Percentiles rank a stretch among this genome's conserved stretches.
phyloP scores from a whole-genome alignment of 805 yeast species.

The Yamadazyma olivae region DNA sequence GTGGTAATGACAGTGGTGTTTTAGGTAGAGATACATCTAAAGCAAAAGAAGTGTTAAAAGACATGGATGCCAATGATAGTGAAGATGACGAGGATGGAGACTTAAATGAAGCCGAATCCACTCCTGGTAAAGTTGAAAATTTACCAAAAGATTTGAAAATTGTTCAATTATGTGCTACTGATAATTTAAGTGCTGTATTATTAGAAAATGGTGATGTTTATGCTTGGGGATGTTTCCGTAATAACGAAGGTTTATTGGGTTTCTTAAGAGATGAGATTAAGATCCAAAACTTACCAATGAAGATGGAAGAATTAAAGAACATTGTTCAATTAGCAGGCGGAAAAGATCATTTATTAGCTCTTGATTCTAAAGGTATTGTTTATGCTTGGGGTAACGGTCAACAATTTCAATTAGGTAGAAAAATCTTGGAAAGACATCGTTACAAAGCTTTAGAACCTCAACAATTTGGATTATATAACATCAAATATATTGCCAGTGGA shows the following conservation, averaged over 20 bases:
- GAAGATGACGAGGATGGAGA: conserved; percentile 73
- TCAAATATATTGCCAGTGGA: conserved; percentile 84
- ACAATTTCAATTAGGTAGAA: conserved; percentile 87
- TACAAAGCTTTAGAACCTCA: conserved; percentile 74
- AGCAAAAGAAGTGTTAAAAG: conserved; percentile 60
- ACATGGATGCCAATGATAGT: conserved; percentile 52
- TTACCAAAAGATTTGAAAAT: conserved; percentile 55
- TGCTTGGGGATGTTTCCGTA: conserved; percentile 97
- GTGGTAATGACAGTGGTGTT: conserved; percentile 89
- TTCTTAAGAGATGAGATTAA: conserved; percentile 58
- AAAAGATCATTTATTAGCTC: conserved; percentile 84
- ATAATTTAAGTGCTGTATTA: conserved; percentile 80
- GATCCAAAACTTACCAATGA: conserved; percentile 66
- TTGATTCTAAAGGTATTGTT: conserved; percentile 81
- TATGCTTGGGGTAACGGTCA: conserved; percentile 98
- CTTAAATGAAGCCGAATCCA: conserved; percentile 82
- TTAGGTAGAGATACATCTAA: conserved; percentile 81
- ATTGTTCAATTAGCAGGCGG: conserved; percentile 87
- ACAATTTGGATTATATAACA: conserved; percentile 75
- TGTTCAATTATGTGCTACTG: conserved; percentile 87
- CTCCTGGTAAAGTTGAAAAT: conserved; percentile 75
- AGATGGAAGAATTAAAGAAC: conserved; percentile 57
- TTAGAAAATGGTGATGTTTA: conserved; percentile 82
- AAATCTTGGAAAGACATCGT: conserved; percentile 74
- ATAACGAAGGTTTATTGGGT: conserved; percentile 89